These are phyloP conservation scores for Aspergillus baeticus DNA, from an alignment of 495 filamentous ascomycete species.

Conservation along the genomic window DNA sequence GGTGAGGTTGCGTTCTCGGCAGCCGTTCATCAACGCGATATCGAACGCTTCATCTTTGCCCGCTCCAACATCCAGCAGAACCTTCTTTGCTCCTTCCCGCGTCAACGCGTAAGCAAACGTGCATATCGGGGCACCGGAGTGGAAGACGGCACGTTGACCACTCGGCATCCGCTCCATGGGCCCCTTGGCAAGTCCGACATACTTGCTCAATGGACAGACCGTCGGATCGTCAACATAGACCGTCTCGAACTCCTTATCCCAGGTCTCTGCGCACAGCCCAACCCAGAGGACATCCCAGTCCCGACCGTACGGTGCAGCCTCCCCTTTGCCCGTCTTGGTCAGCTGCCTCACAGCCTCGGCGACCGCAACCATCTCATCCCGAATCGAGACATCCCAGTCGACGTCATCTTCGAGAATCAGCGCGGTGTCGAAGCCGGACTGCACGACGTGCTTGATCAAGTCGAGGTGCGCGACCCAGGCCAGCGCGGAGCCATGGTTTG, in stretches of 20 bases:
- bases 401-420: slow-evolving; percentile 49
- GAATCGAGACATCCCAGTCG: slow-evolving; percentile 44
- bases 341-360: slow-evolving; percentile 18
- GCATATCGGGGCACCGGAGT: slow-evolving; percentile 37
- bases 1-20: slow-evolving; percentile 8
- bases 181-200: slow-evolving; percentile 11
- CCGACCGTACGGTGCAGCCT: slow-evolving; percentile 23
- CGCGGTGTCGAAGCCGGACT: slow-evolving; percentile 40
- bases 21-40: slow-evolving; percentile 17
- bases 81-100: slow-evolving; percentile 20
- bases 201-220: slow-evolving; percentile 6
- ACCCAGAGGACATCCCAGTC: slow-evolving; percentile 42
- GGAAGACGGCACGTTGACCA: slow-evolving; percentile 35
- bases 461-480: slow-evolving; percentile 35
- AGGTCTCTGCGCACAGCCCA: slow-evolving; percentile 41
- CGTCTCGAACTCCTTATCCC: slow-evolving; percentile 16
- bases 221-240: slow-evolving; percentile 16
- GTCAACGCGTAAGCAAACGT: slow-evolving; percentile 46
- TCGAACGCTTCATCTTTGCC: slow-evolving; percentile 22
- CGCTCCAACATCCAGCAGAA: slow-evolving; percentile 19
- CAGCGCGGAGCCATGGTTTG: slow-evolving; percentile 13
- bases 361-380: slow-evolving; percentile 18
- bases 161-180: slow-evolving; percentile 20
- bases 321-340: slow-evolving; percentile 8
- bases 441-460: slow-evolving; percentile 33